Percentiles rank a stretch among this genome's conserved stretches.
These are phyloP conservation scores for Crassisporium funariophilum DNA, from an alignment of 768 basidiomycete species.

Conservation along the genomic window DNA sequence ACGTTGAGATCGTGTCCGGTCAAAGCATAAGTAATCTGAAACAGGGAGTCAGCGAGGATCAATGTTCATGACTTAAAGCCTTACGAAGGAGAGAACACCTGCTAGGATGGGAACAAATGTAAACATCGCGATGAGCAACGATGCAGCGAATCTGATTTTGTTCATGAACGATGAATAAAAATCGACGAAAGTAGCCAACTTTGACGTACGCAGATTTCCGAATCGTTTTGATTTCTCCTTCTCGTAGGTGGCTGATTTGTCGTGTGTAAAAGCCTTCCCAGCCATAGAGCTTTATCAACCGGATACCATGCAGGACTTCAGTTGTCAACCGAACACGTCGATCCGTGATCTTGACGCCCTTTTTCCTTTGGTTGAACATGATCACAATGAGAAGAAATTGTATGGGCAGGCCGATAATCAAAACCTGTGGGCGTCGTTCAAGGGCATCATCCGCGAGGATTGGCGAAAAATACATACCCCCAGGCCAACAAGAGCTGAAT, in stretches of 20 bases:
- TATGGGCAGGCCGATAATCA: conserved; percentile 57
- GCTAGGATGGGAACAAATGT: conserved; percentile 55
- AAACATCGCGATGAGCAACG: conserved; percentile 44
- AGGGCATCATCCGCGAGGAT: conserved; percentile 8
- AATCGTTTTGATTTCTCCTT: conserved; percentile 41
- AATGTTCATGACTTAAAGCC: conserved; percentile 16
- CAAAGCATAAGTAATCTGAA: conserved; percentile 63
- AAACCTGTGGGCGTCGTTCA: conserved; percentile 33
- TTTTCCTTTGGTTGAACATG: conserved; percentile 55
- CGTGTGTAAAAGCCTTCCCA: conserved; percentile 56
- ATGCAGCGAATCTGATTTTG: conserved; percentile 34
- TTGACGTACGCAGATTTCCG: conserved; percentile 38
- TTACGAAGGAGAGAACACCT: conserved; percentile 52
- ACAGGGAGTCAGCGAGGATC: not conserved
- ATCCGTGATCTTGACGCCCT: conserved; percentile 68
- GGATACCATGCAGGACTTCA: conserved; percentile 70
- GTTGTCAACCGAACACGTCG: conserved; percentile 63
- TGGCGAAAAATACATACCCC: conserved; percentile 25
- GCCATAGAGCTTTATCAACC: conserved; percentile 65
- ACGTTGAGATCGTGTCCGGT: conserved; percentile 56
- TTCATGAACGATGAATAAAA: conserved; percentile 3
- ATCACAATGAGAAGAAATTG: conserved; percentile 52
- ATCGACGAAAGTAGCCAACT: not conserved
- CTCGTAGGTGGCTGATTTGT: conserved; percentile 41
- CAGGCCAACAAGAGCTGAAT: conserved; percentile 69